A percentile compares a stretch with the other conserved stretches of the same genome.
Evolutionary conservation across 345 rosid genomes (phyloP).

Genomic region (Camelina sativa): DNA sequence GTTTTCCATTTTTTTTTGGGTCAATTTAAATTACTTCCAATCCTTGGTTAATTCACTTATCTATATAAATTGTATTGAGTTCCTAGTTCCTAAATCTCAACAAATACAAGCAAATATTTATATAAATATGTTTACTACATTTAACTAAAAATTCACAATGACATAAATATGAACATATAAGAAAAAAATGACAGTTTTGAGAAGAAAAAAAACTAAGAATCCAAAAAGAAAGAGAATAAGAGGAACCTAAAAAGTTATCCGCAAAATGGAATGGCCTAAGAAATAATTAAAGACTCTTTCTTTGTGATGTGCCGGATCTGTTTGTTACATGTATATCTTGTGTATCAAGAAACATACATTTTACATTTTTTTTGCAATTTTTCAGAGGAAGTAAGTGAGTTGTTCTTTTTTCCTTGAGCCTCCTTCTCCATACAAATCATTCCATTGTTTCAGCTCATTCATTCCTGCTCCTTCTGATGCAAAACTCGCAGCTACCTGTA

Average conservation of each 20-base stretch:
- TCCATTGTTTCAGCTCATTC: conserved; percentile 92
- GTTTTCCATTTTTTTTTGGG: too few relatives aligned
- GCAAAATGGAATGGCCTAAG: conserved; percentile 24
- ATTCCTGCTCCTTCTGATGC: conserved; percentile 77
- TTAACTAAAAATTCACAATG: conserved; percentile 30
- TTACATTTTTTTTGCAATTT: neutral
- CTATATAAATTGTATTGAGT: neutral
- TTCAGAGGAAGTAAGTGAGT: conserved; percentile 79
- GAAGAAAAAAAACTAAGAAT: neutral
- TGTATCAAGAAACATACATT: conserved; percentile 26
- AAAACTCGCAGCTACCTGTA: conserved; percentile 90
- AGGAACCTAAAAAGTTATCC: conserved; percentile 18
- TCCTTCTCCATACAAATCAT: conserved; percentile 87
- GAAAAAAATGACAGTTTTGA: conserved; percentile 3
- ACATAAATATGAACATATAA: conserved; percentile 25
- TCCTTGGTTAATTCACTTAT: too few relatives aligned
- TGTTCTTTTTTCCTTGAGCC: conserved; percentile 92
- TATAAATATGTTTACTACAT: conserved; percentile 27
- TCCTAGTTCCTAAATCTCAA: neutral
- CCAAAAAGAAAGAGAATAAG: neutral
- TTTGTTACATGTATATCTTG: conserved; percentile 21
- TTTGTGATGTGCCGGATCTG: conserved; percentile 8
- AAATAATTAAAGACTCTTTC: conserved; percentile 9
- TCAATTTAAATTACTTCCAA: too few relatives aligned
- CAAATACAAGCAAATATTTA: conserved; percentile 2